phyloP scores from a whole-genome alignment of 805 yeast genomes.

The Teunomyces gatunensis region DNA sequence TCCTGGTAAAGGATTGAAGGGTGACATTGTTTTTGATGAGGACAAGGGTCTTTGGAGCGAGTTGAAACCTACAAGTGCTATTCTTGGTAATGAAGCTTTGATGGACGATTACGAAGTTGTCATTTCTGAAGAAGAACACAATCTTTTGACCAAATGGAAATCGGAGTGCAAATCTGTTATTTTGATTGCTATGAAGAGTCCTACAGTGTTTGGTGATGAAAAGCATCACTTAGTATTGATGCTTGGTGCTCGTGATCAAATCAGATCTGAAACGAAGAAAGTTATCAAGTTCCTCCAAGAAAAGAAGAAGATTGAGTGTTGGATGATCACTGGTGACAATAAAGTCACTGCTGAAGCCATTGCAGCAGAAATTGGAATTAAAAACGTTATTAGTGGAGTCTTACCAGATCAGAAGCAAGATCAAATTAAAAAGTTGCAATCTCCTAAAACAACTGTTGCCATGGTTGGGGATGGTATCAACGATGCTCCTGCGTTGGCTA shows the following conservation, averaged over 20 bases:
- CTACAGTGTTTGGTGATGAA: conserved; percentile 22
- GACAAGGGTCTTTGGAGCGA: conserved; percentile 30
- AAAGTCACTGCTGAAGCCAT: conserved; percentile 63
- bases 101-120: conserved; percentile 46
- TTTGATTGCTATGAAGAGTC: conserved; percentile 45
- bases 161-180: conserved; percentile 61
- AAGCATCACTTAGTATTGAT: conserved; percentile 42
- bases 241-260: conserved; percentile 59
- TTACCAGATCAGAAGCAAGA: conserved; percentile 71
- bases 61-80: conserved; percentile 33
- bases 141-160: conserved; percentile 53
- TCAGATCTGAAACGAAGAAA: conserved; percentile 53
- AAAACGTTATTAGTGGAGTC: conserved; percentile 64
- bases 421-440: conserved; percentile 54
- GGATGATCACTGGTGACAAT: conserved; percentile 81
- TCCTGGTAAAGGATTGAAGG: conserved; percentile 61
- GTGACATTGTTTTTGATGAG: conserved; percentile 29
- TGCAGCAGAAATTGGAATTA: conserved; percentile 61
- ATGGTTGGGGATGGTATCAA: conserved; percentile 87
- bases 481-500: conserved; percentile 76
- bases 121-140: conserved; percentile 33
- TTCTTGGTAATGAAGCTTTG: conserved; percentile 61
- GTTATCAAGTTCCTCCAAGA: conserved; percentile 40
- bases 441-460: conserved; percentile 39
- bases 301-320: conserved; percentile 50